phyloP scores from a whole-genome alignment of 495 filamentous ascomycete genomes.

The Lophiostoma macrostomum region DNA sequence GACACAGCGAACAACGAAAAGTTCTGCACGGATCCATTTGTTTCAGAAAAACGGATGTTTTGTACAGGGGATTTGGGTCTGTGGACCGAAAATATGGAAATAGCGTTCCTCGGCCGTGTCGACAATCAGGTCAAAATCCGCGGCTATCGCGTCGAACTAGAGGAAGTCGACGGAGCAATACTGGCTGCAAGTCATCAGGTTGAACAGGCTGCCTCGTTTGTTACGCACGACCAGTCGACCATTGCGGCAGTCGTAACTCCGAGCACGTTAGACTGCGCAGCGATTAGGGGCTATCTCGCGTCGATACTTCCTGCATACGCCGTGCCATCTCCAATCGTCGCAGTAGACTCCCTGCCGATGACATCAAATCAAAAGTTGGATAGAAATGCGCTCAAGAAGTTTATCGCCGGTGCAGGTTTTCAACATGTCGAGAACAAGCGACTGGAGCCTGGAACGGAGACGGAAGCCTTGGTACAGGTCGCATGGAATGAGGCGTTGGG shows the following conservation, averaged over 20 bases:
- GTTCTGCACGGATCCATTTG: slow-evolving; percentile 45
- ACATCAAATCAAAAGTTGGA: slow-evolving; percentile 21
- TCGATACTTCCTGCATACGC: slow-evolving; percentile 5
- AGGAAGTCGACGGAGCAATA: slow-evolving; percentile 45
- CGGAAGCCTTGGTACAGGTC: too few species aligned
- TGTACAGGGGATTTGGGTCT: slow-evolving; percentile 39
- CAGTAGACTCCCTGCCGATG: slow-evolving; percentile 1
- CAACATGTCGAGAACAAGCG: background rate
- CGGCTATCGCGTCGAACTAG: slow-evolving; percentile 40
- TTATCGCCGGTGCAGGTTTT: background rate
- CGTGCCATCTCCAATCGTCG: background rate
- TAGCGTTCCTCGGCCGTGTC: slow-evolving; percentile 35
- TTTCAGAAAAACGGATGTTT: slow-evolving; percentile 41
- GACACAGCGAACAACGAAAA: slow-evolving; percentile 48
- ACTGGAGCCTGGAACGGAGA: background rate
- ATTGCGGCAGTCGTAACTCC: slow-evolving; percentile 5
- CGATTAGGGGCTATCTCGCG: background rate
- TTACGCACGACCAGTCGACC: background rate
- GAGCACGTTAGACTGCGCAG: background rate
- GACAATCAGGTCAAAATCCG: slow-evolving; percentile 42
- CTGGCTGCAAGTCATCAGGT: background rate
- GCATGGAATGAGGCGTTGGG: too few species aligned
- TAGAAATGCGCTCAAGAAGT: background rate
- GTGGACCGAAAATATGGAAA: slow-evolving; percentile 31
- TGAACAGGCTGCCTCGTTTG: background rate